Evolutionary conservation across 352 stramenopile species (phyloP).

Genomic region (Blastocystis hominis): DNA sequence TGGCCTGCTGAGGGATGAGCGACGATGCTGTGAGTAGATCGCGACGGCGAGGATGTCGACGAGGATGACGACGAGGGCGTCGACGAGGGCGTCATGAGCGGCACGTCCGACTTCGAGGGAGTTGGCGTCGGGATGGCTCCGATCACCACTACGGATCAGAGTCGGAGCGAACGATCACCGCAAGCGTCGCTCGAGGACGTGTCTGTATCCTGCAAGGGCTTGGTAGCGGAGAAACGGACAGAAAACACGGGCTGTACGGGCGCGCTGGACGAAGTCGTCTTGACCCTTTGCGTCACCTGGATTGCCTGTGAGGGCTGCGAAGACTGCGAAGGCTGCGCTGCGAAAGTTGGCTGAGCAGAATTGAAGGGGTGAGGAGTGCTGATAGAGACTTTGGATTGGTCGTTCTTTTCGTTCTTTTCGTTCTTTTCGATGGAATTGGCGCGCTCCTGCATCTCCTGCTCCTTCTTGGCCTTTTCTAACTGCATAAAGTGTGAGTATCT

Average conservation of each 20-base stretch:
- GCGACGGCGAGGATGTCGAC: neutral
- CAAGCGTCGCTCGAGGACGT: no score
- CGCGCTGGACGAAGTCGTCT: no score
- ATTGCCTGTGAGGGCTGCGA: neutral
- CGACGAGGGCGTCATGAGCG: neutral
- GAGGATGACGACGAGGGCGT: neutral
- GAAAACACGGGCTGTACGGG: no score
- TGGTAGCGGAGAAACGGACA: no score
- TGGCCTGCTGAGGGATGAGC: no score
- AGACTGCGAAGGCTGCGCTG: neutral
- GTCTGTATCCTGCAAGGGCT: no score
- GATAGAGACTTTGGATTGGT: neutral
- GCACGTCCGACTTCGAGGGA: neutral
- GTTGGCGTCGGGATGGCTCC: neutral
- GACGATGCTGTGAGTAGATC: neutral
- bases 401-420: neutral
- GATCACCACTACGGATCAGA: no score
- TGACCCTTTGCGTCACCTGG: neutral
- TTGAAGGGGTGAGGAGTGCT: neutral
- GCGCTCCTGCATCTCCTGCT: neutral
- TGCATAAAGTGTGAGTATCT: slow-evolving; percentile 43
- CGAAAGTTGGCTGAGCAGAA: neutral
- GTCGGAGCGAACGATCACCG: no score
- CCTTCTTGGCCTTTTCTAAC: neutral
- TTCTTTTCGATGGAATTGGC: neutral